Evolutionary conservation across 2,329 filamentous ascomycete species (phyloP), one percentile per base, ranked within the genome.

Genomic region (Claviceps maximensis): DNA sequence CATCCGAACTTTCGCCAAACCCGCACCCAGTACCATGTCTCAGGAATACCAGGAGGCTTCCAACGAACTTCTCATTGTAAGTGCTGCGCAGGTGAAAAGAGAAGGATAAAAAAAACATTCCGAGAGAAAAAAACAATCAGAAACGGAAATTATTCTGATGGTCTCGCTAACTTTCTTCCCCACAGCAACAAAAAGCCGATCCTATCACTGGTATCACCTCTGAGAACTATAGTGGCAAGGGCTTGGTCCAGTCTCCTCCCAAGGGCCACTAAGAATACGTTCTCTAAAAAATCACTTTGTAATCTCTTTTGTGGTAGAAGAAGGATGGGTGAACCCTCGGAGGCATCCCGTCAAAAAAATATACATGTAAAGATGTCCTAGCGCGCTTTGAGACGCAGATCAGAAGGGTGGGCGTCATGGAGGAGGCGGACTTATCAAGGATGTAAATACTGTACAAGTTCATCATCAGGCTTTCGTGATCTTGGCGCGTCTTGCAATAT

Each of bases 31-130:
- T 70, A 95, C 91, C 65, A 95, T 98, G 90, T 91, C 78, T 75
- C 87, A 88, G 79, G 93, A 98, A 74, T 97, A 87, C 82, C 89
- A 98, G 77, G 89, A 97, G 77, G 86, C 86, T 62, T 80, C 84
- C 62, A 95, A 98, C 74, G 93, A 96, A 77, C 93, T 87, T 72
- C 78, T 96, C 71, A 90, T 83, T 81, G 91, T 95, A 75, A 49
- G 59, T 55, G 36, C n/a, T 17, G 3, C n/a, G 15, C 17, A 38
- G n/a, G 8, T 6, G 9, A 36, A 15, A 17, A 36, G 10, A 36
- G 13, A 3, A 17, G 5, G 5, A 13, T 15, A 36, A 36, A 13
- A 36, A 36, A 36, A 13, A 36, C 9, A 33, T 12, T 33, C 31
- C 31, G 8, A 13, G 13, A 15, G 17, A 12, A 33, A 5, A 12